Conservation (phyloP, 306 rosid species). For the Hylodesmum podocarpum region DNA sequence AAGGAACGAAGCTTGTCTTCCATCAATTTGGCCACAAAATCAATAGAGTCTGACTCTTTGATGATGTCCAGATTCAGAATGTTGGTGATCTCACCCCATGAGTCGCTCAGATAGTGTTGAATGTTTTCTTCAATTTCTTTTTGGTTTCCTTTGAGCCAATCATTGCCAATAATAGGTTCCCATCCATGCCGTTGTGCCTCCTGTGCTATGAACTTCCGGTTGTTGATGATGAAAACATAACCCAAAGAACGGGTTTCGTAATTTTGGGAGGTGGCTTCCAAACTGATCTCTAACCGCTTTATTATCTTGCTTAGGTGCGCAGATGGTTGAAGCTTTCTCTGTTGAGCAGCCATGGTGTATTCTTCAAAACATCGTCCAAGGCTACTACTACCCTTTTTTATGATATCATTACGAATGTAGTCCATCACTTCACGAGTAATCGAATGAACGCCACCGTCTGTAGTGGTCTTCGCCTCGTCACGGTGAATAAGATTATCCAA, state of each 20-base stretch:
- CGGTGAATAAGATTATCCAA: too few relatives aligned
- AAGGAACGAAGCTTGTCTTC: background rate
- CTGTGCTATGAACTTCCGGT: slow-evolving; percentile 45
- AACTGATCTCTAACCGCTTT: slow-evolving; percentile 56
- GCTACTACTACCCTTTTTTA: too few relatives aligned
- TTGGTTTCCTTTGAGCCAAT: background rate
- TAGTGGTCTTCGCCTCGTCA: too few relatives aligned
- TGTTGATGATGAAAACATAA: slow-evolving; percentile 70
- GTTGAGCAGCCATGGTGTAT: too few relatives aligned
- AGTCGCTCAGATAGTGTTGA: slow-evolving; percentile 13
- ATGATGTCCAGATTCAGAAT: slow-evolving; percentile 56
- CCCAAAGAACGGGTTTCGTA: slow-evolving; percentile 53
- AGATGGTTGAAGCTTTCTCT: slow-evolving; percentile 31
- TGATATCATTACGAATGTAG: too few relatives aligned
- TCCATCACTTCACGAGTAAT: too few relatives aligned
- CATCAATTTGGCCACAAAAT: background rate
- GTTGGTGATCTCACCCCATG: slow-evolving; percentile 63
- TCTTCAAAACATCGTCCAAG: too few relatives aligned
- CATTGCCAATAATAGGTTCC: background rate
- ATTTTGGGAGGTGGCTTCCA: slow-evolving; percentile 59
- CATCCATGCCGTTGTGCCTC: slow-evolving; percentile 15
- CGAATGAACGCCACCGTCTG: too few relatives aligned
- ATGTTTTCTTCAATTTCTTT: slow-evolving; percentile 34
- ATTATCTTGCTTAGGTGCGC: slow-evolving; percentile 52
- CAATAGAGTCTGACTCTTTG: background rate